Evolutionary conservation across 1,139 yeast species (phyloP).

Genomic region (Kodamaea fungicola): DNA sequence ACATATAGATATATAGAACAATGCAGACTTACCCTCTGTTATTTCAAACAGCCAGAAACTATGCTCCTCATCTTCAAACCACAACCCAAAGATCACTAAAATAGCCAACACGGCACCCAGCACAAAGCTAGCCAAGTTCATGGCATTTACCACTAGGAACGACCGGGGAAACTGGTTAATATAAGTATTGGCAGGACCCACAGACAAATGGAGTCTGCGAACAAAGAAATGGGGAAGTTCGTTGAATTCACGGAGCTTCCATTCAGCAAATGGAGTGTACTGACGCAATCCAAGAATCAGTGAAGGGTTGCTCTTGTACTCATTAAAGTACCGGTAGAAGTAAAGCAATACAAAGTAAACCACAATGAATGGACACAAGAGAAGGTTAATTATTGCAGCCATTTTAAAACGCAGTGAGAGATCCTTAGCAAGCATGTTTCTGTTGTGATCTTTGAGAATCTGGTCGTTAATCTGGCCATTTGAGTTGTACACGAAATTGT

Average conservation of each 20-base stretch:
- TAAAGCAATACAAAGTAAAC: conserved; percentile 76
- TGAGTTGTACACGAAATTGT: conserved; percentile 80
- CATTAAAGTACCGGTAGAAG: conserved; percentile 89
- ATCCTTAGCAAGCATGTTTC: conserved; percentile 66
- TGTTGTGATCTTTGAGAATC: conserved; percentile 68
- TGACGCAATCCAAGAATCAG: conserved; percentile 75
- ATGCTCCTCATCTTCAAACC: conserved; percentile 74
- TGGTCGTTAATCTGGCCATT: conserved; percentile 79
- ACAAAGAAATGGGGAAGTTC: conserved; percentile 87
- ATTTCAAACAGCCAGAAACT: conserved; percentile 87
- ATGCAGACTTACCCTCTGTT: conserved; percentile 72
- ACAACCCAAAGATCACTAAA: conserved; percentile 74
- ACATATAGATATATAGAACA: conserved; percentile 82
- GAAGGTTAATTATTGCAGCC: conserved; percentile 80
- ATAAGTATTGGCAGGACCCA: conserved; percentile 76
- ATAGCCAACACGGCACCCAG: conserved; percentile 90
- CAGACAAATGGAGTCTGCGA: conserved; percentile 71
- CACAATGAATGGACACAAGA: conserved; percentile 83
- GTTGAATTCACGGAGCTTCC: conserved; percentile 92
- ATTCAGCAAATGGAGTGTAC: conserved; percentile 90
- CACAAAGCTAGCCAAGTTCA: conserved; percentile 67
- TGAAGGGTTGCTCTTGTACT: conserved; percentile 85
- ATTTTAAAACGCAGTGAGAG: conserved; percentile 74
- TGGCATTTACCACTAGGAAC: conserved; percentile 47
- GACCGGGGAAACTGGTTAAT: conserved; percentile 92